Conservation (phyloP, 306 rosid genomes). For the Lathyrus sativus region DNA sequence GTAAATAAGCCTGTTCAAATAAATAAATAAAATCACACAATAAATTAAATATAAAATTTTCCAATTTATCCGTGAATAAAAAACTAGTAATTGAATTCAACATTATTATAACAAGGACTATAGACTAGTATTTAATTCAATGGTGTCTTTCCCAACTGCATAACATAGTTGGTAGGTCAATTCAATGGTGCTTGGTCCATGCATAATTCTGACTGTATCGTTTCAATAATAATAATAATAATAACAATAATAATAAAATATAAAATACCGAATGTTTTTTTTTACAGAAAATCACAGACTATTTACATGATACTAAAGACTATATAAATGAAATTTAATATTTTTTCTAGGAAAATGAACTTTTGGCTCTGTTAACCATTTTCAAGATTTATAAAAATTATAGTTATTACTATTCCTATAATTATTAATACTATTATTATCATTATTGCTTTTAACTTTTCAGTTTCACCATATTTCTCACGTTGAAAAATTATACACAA, state of each 20-base stretch:
- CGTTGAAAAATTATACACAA: neutral
- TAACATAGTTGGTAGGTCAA: conserved; percentile 28
- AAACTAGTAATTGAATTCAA: too few species aligned
- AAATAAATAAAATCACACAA: neutral
- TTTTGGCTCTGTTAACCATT: too few species aligned
- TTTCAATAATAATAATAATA: neutral
- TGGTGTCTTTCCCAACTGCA: neutral
- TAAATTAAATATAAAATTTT: neutral
- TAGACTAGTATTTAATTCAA: neutral
- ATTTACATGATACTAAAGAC: neutral
- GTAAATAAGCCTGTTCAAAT: conserved; percentile 80
- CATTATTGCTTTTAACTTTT: conserved; percentile 13
- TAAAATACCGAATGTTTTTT: neutral
- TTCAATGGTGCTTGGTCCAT: conserved; percentile 30
- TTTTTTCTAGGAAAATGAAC: neutral
- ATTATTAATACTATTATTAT: too few species aligned
- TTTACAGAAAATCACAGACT: neutral
- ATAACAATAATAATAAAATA: neutral
- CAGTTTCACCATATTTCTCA: neutral
- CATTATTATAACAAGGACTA: neutral
- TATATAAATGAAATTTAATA: neutral
- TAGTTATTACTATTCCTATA: too few species aligned
- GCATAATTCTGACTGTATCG: neutral
- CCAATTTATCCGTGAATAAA: too few species aligned
- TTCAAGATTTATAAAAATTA: too few species aligned